Percentiles rank a stretch among this genome's conserved stretches.
Evolutionary conservation across 305 asterid genomes (phyloP).

Genomic region (Fraxinus sp.): DNA sequence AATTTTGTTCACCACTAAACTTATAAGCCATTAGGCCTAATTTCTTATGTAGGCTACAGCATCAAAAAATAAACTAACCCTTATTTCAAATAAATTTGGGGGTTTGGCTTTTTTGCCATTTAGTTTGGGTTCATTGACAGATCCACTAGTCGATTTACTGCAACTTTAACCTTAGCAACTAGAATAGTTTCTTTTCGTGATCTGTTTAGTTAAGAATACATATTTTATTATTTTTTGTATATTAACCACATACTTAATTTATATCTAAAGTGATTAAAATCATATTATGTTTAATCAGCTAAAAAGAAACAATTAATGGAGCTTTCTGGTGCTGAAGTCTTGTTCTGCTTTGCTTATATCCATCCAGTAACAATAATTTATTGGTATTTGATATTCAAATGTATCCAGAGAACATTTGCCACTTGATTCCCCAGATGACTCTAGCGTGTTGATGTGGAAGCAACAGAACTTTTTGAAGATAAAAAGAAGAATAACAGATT

Average conservation of each 20-base stretch:
- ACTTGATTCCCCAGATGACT: background rate
- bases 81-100: background rate
- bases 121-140: background rate
- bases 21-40: background rate
- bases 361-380: background rate
- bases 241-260: background rate
- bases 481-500: background rate
- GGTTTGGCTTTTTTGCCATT: background rate
- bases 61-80: background rate
- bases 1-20: background rate
- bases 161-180: slow-evolving; percentile 1
- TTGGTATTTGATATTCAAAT: background rate
- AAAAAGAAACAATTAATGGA: background rate
- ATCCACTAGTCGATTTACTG: background rate
- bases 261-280: background rate
- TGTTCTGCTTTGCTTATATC: background rate
- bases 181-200: background rate
- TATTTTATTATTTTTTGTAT: background rate
- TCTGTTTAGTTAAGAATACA: background rate
- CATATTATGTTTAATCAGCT: background rate
- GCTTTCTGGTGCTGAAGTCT: background rate
- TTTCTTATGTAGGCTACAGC: background rate
- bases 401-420: background rate
- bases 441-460: background rate
- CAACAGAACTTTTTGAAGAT: background rate